phyloP scores from a whole-genome alignment of 2,329 filamentous ascomycete species.

The Aureobasidium sp. region DNA sequence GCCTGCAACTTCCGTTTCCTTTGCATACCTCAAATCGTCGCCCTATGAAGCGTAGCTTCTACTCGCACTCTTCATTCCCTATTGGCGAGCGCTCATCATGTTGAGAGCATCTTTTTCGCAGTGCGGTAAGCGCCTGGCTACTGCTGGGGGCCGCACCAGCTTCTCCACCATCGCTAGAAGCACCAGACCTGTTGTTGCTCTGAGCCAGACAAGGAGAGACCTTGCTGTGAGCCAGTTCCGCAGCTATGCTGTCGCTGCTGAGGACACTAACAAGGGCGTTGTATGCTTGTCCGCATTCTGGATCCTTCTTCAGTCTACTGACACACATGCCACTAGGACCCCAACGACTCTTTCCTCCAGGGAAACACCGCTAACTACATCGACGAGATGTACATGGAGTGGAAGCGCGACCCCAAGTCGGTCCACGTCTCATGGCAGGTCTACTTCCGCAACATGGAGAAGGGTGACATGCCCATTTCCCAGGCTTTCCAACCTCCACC shows the following conservation, averaged over 20 bases:
- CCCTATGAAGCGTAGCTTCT: constrained; percentile 7
- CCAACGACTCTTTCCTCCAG: constrained; percentile 92
- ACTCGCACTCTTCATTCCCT: not conserved
- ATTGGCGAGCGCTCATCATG: constrained; percentile 45
- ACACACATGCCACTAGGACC: constrained; percentile 48
- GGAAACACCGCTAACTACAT: constrained; percentile 98
- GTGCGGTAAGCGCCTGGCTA: constrained; percentile 58
- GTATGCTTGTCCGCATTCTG: constrained; percentile 35
- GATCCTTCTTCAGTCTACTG: constrained; percentile 18
- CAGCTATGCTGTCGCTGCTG: constrained; percentile 52
- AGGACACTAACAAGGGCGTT: constrained; percentile 54
- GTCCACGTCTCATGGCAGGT: constrained; percentile 98
- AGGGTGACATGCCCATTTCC: constrained; percentile 92
- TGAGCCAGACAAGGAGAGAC: constrained; percentile 42
- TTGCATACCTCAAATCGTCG: constrained; percentile 1
- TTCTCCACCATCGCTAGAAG: constrained; percentile 34
- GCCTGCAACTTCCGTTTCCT: not conserved
- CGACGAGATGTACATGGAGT: constrained; percentile 98
- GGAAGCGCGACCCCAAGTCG: constrained; percentile 87
- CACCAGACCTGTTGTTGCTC: constrained; percentile 30
- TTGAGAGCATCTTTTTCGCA: constrained; percentile 62
- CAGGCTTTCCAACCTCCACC: constrained; percentile 95
- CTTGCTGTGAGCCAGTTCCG: constrained; percentile 43
- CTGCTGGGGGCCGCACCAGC: constrained; percentile 36
- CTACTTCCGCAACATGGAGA: constrained; percentile 99